Evolutionary conservation across 202 grass and related monocot genomes (phyloP), one percentile per base, ranked within the genome.

Genomic region (Alloteropsis angusta): DNA sequence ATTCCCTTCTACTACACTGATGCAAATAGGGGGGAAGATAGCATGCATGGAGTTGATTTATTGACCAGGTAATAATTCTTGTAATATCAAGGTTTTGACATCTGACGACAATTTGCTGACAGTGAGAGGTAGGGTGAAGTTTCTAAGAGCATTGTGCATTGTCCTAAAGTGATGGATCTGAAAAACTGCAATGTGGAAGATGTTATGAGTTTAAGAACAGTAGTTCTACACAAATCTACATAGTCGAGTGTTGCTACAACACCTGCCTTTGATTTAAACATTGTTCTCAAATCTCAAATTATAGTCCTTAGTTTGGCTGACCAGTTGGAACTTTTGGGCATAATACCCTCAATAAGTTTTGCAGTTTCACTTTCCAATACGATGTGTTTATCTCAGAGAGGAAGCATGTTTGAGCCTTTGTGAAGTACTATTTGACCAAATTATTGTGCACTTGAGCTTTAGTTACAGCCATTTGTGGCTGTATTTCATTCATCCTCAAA

Each of bases 381-480:
- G 19, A 60, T n/a, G 2, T 37, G 32, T 28, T 67, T 23, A 4
- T 35, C 25, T 55, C 17, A 25, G 19, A 72, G 6, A 57, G 45
- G 49, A 87, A 82, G 30, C 65, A 57, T 72, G 26, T 65, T 72
- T 58, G 11, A 49, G 16, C 55, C 37, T 71, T 72, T 65, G 38
- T 65, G 5, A 9, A 63, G 12, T 78, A 34, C 8, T 15, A 72
- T 42, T 18, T 80, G 17, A 5, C 3, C 5, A 68, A 85, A 17
- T 23, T 19, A 36, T 52, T 46, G 49, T 42, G 8, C 47, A 83
- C 49, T 77, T 83, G 53, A 46, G 11, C 39, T 28, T 30, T 19
- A 80, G 38, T 11, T 34, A 25, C 21, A 30, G 12, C 28, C 50
- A 47, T 46, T 61, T 82, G 26, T 30, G n/a, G 7, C 5, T 0